Percentiles rank a stretch among this genome's conserved stretches.
phyloP scores from a whole-genome alignment of 2,329 filamentous ascomycete genomes.

The Trichoderma sp. region DNA sequence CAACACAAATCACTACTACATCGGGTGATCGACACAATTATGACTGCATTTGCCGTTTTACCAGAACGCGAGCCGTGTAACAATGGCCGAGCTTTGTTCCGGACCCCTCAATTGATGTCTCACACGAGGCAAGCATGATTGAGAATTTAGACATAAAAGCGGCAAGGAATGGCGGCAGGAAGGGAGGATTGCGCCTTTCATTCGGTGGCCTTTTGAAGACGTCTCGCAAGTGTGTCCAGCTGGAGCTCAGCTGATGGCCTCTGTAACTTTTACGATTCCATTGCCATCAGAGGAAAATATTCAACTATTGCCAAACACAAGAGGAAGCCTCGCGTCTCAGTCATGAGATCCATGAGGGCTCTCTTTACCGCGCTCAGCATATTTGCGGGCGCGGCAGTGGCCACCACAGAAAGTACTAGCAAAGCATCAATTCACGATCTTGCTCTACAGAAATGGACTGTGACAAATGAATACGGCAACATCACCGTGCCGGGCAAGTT shows the following conservation, averaged over 20 bases:
- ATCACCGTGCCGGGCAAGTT: slow-evolving; percentile 48
- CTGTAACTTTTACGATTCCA: background rate
- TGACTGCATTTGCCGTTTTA: slow-evolving; percentile 2
- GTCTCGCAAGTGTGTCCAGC: background rate
- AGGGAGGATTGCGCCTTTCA: background rate
- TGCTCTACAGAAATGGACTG: slow-evolving; percentile 5
- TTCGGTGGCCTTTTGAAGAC: background rate
- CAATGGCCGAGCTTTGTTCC: slow-evolving; percentile 13
- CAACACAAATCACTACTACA: background rate
- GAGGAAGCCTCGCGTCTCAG: background rate
- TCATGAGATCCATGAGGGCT: background rate
- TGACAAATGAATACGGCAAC: slow-evolving; percentile 20
- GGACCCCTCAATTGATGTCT: slow-evolving; percentile 16
- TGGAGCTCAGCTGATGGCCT: background rate
- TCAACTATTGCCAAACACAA: background rate
- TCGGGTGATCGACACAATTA: background rate
- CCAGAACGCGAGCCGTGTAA: slow-evolving; percentile 10
- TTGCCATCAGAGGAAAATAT: background rate
- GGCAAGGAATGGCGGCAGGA: background rate
- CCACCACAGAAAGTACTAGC: background rate
- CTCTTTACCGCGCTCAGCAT: slow-evolving; percentile 3
- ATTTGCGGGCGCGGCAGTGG: background rate
- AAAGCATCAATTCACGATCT: slow-evolving; percentile 10
- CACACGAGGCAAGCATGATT: background rate
- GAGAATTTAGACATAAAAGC: background rate